Evolutionary conservation across 176 grass and related monocot genomes (phyloP).

Genomic region (Aegilops bicornis): DNA sequence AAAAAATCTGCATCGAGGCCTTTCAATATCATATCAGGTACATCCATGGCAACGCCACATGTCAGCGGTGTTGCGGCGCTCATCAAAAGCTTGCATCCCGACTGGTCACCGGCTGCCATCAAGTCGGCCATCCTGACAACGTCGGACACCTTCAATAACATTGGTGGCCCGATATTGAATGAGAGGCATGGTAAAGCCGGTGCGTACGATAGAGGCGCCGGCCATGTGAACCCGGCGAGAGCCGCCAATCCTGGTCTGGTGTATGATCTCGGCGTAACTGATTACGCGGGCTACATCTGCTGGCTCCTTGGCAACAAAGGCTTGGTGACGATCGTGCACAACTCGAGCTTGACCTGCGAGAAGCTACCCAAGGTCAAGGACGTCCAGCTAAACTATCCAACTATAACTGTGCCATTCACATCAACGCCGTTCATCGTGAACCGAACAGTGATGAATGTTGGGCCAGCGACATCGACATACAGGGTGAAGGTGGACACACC

Average conservation of each 20-base stretch:
- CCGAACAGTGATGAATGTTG: slow-evolving; percentile 39
- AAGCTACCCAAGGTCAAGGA: background rate
- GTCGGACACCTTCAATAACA: background rate
- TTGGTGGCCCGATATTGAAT: slow-evolving; percentile 22
- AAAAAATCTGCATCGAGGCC: background rate
- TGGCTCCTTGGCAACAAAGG: background rate
- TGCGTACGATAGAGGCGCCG: slow-evolving; percentile 32
- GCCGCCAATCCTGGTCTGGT: slow-evolving; percentile 43
- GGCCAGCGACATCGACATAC: slow-evolving; percentile 25
- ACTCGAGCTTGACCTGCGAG: slow-evolving; percentile 12
- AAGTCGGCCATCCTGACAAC: slow-evolving; percentile 57
- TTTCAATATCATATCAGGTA: slow-evolving; percentile 45
- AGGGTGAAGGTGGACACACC: background rate
- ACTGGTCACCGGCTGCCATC: slow-evolving; percentile 37
- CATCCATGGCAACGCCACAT: slow-evolving; percentile 59
- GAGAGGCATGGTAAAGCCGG: background rate
- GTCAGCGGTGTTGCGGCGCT: slow-evolving; percentile 47
- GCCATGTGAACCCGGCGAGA: slow-evolving; percentile 36
- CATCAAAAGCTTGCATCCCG: slow-evolving; percentile 34
- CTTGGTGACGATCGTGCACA: background rate
- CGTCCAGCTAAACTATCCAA: slow-evolving; percentile 40
- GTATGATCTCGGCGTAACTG: slow-evolving; percentile 29
- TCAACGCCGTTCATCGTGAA: background rate
- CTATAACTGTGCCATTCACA: background rate
- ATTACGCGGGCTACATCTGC: slow-evolving; percentile 41